Evolutionary conservation across 345 rosid genomes (phyloP).

Genomic region (Eucalyptus curtisii): DNA sequence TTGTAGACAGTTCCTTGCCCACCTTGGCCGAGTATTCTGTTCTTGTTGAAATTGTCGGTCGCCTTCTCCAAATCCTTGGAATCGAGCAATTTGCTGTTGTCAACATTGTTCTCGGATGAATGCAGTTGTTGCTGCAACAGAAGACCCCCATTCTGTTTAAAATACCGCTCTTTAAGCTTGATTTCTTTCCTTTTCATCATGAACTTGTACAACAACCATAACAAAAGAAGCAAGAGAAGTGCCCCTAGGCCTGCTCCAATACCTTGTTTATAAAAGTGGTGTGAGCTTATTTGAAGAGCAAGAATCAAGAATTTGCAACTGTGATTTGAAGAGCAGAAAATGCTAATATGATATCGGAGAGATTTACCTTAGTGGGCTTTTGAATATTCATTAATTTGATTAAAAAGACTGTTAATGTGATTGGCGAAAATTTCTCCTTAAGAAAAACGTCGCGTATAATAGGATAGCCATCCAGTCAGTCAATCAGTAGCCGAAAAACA

Average conservation of each 20-base stretch:
- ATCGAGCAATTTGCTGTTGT: not conserved
- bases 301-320: not conserved
- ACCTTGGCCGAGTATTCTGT: not conserved
- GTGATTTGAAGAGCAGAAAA: not conserved
- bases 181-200: not conserved
- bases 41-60: not conserved
- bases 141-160: not conserved
- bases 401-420: not conserved
- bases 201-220: not conserved
- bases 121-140: not conserved
- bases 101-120: not conserved
- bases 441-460: not conserved
- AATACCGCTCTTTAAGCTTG: not conserved
- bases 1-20: slow-evolving; percentile 2
- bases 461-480: not conserved
- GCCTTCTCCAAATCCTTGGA: not conserved
- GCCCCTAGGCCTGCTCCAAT: not conserved
- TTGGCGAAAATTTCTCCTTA: not conserved
- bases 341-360: not conserved
- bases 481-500: not conserved
- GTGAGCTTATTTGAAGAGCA: not conserved
- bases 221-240: not conserved
- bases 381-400: not conserved
- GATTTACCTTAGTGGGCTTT: not conserved
- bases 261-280: not conserved